Evolutionary conservation across 1,284 basidiomycete species (phyloP), one percentile per base, ranked within the genome.

Genomic region (Leccinum pachyderme): DNA sequence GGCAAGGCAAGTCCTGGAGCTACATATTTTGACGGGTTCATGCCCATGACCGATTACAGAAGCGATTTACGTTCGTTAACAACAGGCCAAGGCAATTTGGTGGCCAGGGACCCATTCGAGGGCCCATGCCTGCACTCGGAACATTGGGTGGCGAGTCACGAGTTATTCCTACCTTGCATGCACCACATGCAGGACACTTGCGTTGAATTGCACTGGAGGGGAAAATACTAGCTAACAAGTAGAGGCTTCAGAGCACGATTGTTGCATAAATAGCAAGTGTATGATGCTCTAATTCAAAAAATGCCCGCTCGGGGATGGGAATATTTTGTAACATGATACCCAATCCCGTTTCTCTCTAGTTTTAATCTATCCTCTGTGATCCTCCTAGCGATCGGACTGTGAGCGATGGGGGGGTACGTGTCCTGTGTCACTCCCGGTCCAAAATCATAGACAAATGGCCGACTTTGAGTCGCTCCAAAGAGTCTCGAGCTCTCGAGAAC

Each of bases 381-480:
- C 61, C 67, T 22, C 49, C 62, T 54, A 35, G 43, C 13, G 11
- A 45, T 53, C 13, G 33, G 33, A 22, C 31, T 59, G 25, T 64
- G 58, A 43, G 73, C 64, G 29, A 87, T 63, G 11, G 65, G 59
- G 39, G 87, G 87, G 61, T 87, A 87, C 7, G 84, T 84, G 37
- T 77, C 74, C 29, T 71, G 66, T 3, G 68, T 75, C n/a, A 83
- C 77, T 11, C 80, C 81, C 18, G 81, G 81, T 5, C 87, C 86
- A 69, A 91, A 91, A 67, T 91, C 89, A 53, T 84, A 81, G 11
- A 89, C 82, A 64, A 91, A 91, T 9, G 86, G 80, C 35, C 88
- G 73, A 59, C 81, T 84, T 65, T 90, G 82, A 4, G 86, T 90
- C 7, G 77, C 86, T 7, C 88, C 89, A 60, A 86, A 91, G 41